Base-by-base conservation (phyloP, 352 stramenopile genomes). In the Thalassiosira ordinaria region DNA sequence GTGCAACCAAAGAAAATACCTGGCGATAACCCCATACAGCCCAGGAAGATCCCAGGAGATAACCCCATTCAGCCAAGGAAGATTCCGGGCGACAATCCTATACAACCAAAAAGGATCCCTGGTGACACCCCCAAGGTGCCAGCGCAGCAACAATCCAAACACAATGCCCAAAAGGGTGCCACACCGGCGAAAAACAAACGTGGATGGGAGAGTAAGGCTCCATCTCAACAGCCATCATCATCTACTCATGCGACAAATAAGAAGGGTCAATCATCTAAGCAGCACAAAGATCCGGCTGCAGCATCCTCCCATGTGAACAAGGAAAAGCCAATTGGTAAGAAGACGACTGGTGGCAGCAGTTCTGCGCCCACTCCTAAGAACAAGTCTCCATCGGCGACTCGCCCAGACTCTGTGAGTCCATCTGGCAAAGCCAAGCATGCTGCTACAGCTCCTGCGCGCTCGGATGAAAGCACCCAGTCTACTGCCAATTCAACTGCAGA, bases 191-290 rank as follows among this genome's bases (percentile, higher is more conserved):
- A 69, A 27, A 70, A 65, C 37, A 80, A 87, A 60, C 69, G 85
- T 46, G 81, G 85, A 33, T 91, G 85, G 85, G 85, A 91, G 65
- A 88, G 56, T 13, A 91, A 85, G 37, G 29, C 39, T 27, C 20
- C 62, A 8, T 22, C 37, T 20, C 16, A 53, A 60, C 60, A 61
- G n/a, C 56, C 71, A 75, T n/a, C 73, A 29, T 66, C 69, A 18
- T 18, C 44, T 41, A 69, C 18, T 14, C 37, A 7, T 47, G 29
- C 55, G 29, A 8, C 68, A 16, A 77, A 62, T 37, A 56, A 71
- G 57, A 66, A 74, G 35, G 39, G 65, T 46, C 22, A 56, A n/a
- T 41, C 53, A 18, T n/a, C n/a, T n/a, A n/a, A n/a, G n/a, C n/a
- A n/a, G n/a, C n/a, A n/a, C n/a, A n/a, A n/a, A n/a, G n/a, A n/a